Conservation (phyloP, 2,329 filamentous ascomycete genomes). For the Aspergillus floridensis region DNA sequence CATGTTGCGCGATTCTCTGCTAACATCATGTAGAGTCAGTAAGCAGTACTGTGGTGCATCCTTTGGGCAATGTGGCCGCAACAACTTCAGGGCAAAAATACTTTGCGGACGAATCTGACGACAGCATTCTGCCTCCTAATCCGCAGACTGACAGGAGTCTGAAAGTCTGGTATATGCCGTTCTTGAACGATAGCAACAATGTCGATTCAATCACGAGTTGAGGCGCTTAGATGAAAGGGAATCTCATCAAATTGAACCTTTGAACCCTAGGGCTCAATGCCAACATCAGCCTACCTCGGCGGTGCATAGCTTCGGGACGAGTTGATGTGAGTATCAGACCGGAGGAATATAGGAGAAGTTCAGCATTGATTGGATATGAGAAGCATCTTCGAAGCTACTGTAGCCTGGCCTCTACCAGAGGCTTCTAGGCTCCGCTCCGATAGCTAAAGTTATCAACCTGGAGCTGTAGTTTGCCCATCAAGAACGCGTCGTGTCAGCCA, state of each 20-base stretch:
- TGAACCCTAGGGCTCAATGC: no score
- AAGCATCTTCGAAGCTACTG: background rate
- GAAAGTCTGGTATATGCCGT: conserved; percentile 42
- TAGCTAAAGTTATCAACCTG: no score
- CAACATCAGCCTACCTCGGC: no score
- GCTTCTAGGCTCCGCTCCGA: no score
- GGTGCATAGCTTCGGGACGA: no score
- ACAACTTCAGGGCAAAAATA: conserved; percentile 50
- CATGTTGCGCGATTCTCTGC: background rate
- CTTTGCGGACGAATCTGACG: conserved; percentile 21
- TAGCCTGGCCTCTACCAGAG: no score
- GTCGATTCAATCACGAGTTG: background rate
- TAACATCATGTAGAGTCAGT: conserved; percentile 40
- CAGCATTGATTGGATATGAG: background rate
- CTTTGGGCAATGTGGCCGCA: conserved; percentile 46
- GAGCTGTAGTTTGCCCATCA: no score
- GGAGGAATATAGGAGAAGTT: no score
- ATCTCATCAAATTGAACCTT: no score
- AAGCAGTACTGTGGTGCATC: conserved; percentile 48
- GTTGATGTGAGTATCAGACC: no score
- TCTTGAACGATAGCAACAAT: conserved; percentile 5
- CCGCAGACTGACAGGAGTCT: conserved; percentile 36
- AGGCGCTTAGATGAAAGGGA: no score
- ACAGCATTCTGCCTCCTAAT: conserved; percentile 2
- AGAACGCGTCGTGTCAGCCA: no score